Conservation (phyloP, 345 rosid species). For the Ailanthus altissimus region DNA sequence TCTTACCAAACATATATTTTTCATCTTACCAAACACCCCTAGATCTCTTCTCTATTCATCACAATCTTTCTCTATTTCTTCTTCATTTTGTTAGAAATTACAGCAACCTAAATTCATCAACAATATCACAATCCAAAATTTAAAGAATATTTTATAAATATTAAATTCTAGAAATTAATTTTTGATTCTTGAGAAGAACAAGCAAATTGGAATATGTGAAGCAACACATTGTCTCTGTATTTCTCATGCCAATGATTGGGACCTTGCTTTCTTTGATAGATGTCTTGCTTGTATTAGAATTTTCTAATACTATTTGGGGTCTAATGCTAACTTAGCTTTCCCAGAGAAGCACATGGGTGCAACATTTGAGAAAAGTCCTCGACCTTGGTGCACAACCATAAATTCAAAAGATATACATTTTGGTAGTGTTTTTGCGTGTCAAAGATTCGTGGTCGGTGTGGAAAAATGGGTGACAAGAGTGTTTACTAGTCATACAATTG, state of each 20-base stretch:
- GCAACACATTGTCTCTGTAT: constrained; percentile 89
- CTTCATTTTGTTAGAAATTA: no score
- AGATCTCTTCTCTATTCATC: no score
- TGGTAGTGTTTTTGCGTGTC: constrained; percentile 94
- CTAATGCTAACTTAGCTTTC: constrained; percentile 84
- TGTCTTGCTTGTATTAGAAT: constrained; percentile 86
- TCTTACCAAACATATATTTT: no score
- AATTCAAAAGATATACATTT: constrained; percentile 80
- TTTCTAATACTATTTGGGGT: constrained; percentile 90
- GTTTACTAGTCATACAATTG: constrained; percentile 98
- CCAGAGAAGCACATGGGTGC: constrained; percentile 91
- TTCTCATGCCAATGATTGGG: constrained; percentile 99
- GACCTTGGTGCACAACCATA: constrained; percentile 67
- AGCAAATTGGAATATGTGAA: constrained; percentile 88
- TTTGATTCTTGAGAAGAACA: constrained; percentile 89
- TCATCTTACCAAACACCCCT: no score
- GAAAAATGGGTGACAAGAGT: constrained; percentile 99
- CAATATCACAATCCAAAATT: no score
- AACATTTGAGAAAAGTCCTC: constrained; percentile 73
- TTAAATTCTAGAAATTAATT: no score
- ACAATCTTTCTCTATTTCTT: no score
- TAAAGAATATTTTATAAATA: no score
- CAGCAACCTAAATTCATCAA: no score
- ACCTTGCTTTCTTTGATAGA: constrained; percentile 78
- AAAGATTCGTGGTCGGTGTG: constrained; percentile 94